Percentiles rank a stretch among this genome's conserved stretches.
Conservation (phyloP, 1,139 yeast species). For the Debaryomyces sp. region DNA sequence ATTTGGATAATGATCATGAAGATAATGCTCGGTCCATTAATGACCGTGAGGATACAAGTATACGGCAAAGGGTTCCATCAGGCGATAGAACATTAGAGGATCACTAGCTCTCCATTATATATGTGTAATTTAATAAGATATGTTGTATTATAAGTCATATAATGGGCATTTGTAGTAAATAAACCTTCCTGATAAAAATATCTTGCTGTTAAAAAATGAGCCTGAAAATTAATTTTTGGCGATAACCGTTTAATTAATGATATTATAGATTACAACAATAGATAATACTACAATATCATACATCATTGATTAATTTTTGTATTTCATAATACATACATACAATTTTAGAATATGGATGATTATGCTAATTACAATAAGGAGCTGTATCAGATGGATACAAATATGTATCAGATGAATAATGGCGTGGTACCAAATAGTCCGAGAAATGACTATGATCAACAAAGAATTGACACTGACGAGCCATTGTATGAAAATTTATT, state of each 20-base stretch:
- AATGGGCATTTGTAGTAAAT: background rate
- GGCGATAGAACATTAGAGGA: slow-evolving; percentile 18
- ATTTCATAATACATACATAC: background rate
- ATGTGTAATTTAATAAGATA: background rate
- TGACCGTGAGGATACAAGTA: slow-evolving; percentile 2
- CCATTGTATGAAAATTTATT: slow-evolving; percentile 1
- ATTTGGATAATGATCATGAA: slow-evolving; percentile 3
- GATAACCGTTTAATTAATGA: background rate
- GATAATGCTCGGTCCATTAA: background rate
- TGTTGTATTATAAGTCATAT: background rate
- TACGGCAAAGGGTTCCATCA: slow-evolving; percentile 37
- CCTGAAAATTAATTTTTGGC: background rate
- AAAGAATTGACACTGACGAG: background rate
- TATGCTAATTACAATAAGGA: slow-evolving; percentile 2
- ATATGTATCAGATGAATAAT: background rate
- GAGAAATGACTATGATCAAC: background rate
- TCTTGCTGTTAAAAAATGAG: slow-evolving; percentile 2
- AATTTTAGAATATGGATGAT: slow-evolving; percentile 1
- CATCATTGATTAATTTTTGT: background rate
- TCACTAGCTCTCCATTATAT: slow-evolving; percentile 3
- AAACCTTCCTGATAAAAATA: background rate
- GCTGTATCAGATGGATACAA: slow-evolving; percentile 4
- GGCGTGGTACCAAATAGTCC: background rate
- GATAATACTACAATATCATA: background rate
- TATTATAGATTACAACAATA: background rate